Percentiles rank a stretch among this genome's conserved stretches.
Conservation (phyloP, 2,329 filamentous ascomycete genomes). For the Capronia americana region DNA sequence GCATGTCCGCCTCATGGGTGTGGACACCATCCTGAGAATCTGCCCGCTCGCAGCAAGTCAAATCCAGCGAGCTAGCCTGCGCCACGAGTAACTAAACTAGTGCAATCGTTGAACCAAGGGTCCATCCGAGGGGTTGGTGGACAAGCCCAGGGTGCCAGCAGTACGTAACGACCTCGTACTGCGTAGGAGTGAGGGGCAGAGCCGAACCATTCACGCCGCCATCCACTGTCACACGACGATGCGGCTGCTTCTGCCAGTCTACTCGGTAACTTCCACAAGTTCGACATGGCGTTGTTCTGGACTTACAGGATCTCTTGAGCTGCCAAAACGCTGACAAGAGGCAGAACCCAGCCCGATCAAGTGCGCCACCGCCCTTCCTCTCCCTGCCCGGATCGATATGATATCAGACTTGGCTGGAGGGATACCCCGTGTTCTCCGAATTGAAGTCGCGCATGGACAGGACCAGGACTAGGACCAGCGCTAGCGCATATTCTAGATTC, state of each 20-base stretch:
- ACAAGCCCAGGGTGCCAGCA: not conserved
- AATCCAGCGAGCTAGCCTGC: not conserved
- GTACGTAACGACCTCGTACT: not conserved
- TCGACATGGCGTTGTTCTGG: not conserved
- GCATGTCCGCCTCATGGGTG: not conserved
- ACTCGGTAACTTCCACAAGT: not conserved
- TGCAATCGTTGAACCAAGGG: not conserved
- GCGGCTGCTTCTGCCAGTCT: not conserved
- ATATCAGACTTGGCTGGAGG: not conserved
- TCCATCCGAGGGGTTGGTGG: not conserved
- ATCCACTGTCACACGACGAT: not conserved
- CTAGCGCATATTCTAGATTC: not conserved
- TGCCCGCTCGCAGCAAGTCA: not conserved
- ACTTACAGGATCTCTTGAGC: not conserved
- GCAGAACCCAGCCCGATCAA: not conserved
- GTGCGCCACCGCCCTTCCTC: not conserved
- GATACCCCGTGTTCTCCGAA: no score
- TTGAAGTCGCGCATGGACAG: no score
- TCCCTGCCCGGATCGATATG: not conserved
- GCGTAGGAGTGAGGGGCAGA: not conserved
- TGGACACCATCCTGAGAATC: not conserved
- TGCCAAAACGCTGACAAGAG: not conserved
- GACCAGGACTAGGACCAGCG: no score
- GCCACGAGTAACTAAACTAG: not conserved
- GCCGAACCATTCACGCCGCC: not conserved